Evolutionary conservation across 2,329 filamentous ascomycete genomes (phyloP).

Genomic region (Xylaria arbuscula): DNA sequence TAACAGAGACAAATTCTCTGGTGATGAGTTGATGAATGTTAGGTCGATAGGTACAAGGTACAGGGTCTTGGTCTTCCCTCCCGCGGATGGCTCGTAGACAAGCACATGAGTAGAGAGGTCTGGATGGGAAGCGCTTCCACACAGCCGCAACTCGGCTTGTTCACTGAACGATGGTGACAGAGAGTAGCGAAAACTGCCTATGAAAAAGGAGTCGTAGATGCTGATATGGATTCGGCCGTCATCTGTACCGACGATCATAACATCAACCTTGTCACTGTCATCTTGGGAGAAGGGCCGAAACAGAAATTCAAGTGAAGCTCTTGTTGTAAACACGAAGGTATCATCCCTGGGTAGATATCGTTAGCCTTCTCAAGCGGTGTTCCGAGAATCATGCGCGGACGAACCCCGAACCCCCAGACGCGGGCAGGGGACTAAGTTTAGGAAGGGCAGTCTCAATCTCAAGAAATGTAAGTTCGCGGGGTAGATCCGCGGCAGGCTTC

Average conservation of each 20-base stretch:
- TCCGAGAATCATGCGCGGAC: slow-evolving; percentile 45
- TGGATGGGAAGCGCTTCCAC: slow-evolving; percentile 76
- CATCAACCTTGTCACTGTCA: slow-evolving; percentile 79
- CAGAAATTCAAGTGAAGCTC: slow-evolving; percentile 75
- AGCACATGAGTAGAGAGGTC: slow-evolving; percentile 81
- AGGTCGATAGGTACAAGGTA: slow-evolving; percentile 82
- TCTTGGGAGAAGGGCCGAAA: slow-evolving; percentile 72
- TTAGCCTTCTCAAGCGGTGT: slow-evolving; percentile 32
- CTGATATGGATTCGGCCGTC: slow-evolving; percentile 79
- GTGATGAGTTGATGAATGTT: slow-evolving; percentile 81
- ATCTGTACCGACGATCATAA: slow-evolving; percentile 79
- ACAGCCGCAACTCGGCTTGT: slow-evolving; percentile 53
- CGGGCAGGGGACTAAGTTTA: slow-evolving; percentile 77
- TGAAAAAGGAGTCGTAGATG: slow-evolving; percentile 86
- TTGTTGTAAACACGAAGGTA: slow-evolving; percentile 73
- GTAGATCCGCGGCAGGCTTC: slow-evolving; percentile 65
- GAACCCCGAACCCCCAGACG: slow-evolving; percentile 71
- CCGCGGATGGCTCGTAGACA: slow-evolving; percentile 63
- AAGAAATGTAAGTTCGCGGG: slow-evolving; percentile 76
- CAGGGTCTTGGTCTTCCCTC: slow-evolving; percentile 56
- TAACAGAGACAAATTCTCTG: slow-evolving; percentile 83
- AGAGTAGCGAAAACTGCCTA: slow-evolving; percentile 72
- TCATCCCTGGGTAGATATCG: slow-evolving; percentile 59
- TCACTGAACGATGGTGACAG: slow-evolving; percentile 49
- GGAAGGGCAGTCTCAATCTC: slow-evolving; percentile 82